These are phyloP conservation scores for Mycocentrospora acerina DNA, from an alignment of 2,329 filamentous ascomycete genomes.

Conservation along the genomic window DNA sequence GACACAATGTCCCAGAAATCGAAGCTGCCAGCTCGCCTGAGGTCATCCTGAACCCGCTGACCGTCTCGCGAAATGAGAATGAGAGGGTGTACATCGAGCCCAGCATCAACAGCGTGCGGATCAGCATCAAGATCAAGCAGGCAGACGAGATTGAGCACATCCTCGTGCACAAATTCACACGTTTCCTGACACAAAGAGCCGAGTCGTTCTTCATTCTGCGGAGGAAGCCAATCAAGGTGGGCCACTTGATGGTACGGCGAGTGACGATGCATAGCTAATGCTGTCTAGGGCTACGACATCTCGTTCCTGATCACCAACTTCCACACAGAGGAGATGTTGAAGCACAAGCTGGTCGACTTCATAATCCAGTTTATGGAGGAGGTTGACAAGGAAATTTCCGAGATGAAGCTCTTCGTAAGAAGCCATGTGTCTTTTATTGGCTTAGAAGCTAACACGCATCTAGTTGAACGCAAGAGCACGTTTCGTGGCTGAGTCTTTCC, in stretches of 20 bases:
- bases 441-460: conserved; percentile 30
- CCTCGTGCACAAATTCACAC: conserved; percentile 95
- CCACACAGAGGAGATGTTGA: conserved; percentile 97
- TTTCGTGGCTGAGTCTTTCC: conserved; percentile 97
- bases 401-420: conserved; percentile 99
- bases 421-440: too few relatives aligned
- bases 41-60: conserved; percentile 87
- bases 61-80: conserved; percentile 92
- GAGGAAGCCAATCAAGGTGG: conserved; percentile 80
- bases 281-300: conserved; percentile 84
- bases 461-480: conserved; percentile 94
- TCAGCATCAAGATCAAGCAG: conserved; percentile 99
- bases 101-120: conserved; percentile 92
- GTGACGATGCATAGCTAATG: conserved; percentile 19
- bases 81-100: conserved; percentile 96
- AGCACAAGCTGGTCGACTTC: conserved; percentile 98
- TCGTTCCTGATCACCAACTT: conserved; percentile 98
- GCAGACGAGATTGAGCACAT: conserved; percentile 99
- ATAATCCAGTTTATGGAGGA: conserved; percentile 99
- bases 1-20: conserved; percentile 97
- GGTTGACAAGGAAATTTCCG: conserved; percentile 99
- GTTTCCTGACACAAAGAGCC: conserved; percentile 92
- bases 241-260: neutral
- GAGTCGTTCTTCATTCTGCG: conserved; percentile 96
- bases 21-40: conserved; percentile 92